Conservation (phyloP, 805 yeast genomes). For the Komagataella populi region DNA sequence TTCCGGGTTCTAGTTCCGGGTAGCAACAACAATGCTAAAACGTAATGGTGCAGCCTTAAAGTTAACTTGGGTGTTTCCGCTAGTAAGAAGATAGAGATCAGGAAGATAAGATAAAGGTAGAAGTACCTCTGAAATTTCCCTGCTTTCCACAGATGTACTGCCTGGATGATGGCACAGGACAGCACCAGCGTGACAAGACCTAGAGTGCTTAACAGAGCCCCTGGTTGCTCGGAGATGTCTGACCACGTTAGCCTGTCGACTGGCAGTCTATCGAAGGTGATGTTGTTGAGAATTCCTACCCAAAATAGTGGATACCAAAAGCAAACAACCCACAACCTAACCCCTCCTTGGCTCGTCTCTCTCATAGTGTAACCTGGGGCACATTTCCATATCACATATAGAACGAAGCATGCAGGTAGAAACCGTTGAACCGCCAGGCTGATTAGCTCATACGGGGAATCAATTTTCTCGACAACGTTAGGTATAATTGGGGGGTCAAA, state of each 20-base stretch:
- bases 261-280: conserved; percentile 81
- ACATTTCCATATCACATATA: conserved; percentile 55
- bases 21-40: conserved; percentile 59
- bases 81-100: conserved; percentile 28
- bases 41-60: conserved; percentile 67
- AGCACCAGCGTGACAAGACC: conserved; percentile 33
- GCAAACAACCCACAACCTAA: conserved; percentile 22
- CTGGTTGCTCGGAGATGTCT: conserved; percentile 67
- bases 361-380: conserved; percentile 17
- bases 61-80: conserved; percentile 51
- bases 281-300: conserved; percentile 75
- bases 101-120: conserved; percentile 32
- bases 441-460: conserved; percentile 43
- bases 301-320: conserved; percentile 76
- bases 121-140: conserved; percentile 54
- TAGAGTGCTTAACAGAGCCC: conserved; percentile 54
- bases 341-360: background rate
- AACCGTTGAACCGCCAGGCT: conserved; percentile 64
- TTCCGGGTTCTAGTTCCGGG: conserved; percentile 81
- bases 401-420: conserved; percentile 59
- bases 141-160: conserved; percentile 66
- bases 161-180: conserved; percentile 55
- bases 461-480: conserved; percentile 30
- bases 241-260: conserved; percentile 66
- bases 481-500: conserved; percentile 68